Conservation (phyloP, 1,284 basidiomycete genomes). For the Austroboletus novae-zelandiae region DNA sequence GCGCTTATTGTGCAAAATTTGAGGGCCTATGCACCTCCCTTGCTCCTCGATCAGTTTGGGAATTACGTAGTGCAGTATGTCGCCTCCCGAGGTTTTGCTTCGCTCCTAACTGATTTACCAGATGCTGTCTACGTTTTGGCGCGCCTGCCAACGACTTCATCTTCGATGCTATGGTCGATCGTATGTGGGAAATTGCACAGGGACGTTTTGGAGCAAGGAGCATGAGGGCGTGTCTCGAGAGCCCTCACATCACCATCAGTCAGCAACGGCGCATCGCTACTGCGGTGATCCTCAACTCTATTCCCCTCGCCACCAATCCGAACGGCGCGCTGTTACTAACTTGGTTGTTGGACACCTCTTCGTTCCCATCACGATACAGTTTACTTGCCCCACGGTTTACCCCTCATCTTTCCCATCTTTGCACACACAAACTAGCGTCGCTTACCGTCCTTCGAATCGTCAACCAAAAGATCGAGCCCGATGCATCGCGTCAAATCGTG, state of each 20-base stretch:
- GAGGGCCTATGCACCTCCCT: slow-evolving; percentile 88
- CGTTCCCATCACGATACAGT: slow-evolving; percentile 89
- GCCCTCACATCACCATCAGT: slow-evolving; percentile 77
- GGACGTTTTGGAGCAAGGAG: slow-evolving; percentile 96
- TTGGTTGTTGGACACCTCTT: slow-evolving; percentile 94
- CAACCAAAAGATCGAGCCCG: slow-evolving; percentile 87
- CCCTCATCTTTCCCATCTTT: slow-evolving; percentile 93
- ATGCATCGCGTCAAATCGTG: slow-evolving; percentile 79
- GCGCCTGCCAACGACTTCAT: slow-evolving; percentile 91
- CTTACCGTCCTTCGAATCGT: slow-evolving; percentile 91
- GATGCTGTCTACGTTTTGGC: slow-evolving; percentile 90
- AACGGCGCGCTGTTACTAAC: slow-evolving; percentile 95
- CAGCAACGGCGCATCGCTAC: slow-evolving; percentile 95
- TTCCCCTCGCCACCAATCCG: slow-evolving; percentile 95
- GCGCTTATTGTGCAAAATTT: slow-evolving; percentile 83
- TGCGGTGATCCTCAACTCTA: slow-evolving; percentile 94
- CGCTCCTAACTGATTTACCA: slow-evolving; percentile 28
- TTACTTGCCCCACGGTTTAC: slow-evolving; percentile 93
- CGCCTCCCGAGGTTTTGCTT: neutral
- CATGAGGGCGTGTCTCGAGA: slow-evolving; percentile 96
- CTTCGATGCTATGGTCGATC: slow-evolving; percentile 97
- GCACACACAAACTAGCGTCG: slow-evolving; percentile 97
- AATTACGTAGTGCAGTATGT: slow-evolving; percentile 97
- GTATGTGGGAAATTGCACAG: slow-evolving; percentile 97
- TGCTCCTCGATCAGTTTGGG: slow-evolving; percentile 94